These are phyloP conservation scores for Lipomyces chichibuensis DNA, from an alignment of 805 yeast genomes.

Conservation along the genomic window DNA sequence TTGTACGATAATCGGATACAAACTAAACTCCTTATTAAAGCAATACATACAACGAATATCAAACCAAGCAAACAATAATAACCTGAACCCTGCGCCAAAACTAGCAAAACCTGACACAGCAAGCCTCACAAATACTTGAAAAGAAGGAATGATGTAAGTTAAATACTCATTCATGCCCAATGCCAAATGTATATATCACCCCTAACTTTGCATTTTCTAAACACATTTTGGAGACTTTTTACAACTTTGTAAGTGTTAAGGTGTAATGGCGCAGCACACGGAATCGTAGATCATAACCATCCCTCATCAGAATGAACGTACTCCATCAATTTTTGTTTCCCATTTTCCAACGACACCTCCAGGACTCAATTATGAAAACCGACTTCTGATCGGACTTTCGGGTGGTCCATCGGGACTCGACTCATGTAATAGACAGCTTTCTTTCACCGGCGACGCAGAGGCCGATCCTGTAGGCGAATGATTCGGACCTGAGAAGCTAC, in stretches of 20 bases:
- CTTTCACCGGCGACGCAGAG: constrained; percentile 36
- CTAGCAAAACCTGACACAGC: background rate
- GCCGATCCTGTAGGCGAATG: constrained; percentile 20
- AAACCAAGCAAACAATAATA: background rate
- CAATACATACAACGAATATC: background rate
- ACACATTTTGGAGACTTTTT: background rate
- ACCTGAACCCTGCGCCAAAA: background rate
- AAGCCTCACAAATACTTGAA: background rate
- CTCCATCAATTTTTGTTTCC: background rate
- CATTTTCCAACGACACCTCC: background rate
- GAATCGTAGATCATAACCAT: background rate
- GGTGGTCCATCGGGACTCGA: constrained; percentile 2
- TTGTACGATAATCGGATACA: background rate
- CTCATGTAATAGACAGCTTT: constrained; percentile 32
- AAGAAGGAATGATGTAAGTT: background rate
- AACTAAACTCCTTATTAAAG: background rate
- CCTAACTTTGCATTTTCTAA: background rate
- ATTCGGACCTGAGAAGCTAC: constrained; percentile 17
- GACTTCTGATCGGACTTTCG: background rate
- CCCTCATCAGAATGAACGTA: background rate
- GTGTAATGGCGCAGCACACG: background rate
- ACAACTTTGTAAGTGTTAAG: background rate
- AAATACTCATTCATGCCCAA: background rate
- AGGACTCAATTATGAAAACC: background rate
- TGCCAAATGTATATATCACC: background rate